Evolutionary conservation across 495 filamentous ascomycete species (phyloP).

Genomic region (Jackrogersella minutella): DNA sequence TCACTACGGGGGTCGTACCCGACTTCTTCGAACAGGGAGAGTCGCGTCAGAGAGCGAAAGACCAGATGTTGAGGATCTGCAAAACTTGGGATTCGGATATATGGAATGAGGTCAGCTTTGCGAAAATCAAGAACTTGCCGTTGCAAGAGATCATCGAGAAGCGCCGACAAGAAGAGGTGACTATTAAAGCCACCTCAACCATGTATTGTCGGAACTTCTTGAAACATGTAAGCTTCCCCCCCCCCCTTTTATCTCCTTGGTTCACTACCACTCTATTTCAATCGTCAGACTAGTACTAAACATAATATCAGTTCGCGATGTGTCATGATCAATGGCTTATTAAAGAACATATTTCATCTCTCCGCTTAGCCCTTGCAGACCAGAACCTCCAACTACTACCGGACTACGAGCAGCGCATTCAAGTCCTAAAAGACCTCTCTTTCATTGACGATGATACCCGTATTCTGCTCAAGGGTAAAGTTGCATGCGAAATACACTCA

Average conservation of each 20-base stretch:
- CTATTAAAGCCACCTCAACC: conserved; percentile 65
- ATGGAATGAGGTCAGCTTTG: conserved; percentile 90
- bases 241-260: no score
- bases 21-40: conserved; percentile 60
- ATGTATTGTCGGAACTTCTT: conserved; percentile 76
- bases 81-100: conserved; percentile 71
- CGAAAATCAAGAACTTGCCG: conserved; percentile 76
- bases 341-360: conserved; percentile 83
- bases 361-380: conserved; percentile 89
- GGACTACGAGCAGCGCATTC: conserved; percentile 95
- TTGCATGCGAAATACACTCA: conserved; percentile 97
- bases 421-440: conserved; percentile 85
- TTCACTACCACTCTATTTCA: neutral
- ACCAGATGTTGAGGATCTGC: conserved; percentile 68
- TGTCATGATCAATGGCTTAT: conserved; percentile 94
- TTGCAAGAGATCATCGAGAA: conserved; percentile 76
- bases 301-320: conserved; percentile 75
- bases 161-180: conserved; percentile 66
- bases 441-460: conserved; percentile 86
- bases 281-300: conserved; percentile 6
- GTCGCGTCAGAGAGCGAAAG: conserved; percentile 55
- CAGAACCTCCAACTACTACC: conserved; percentile 97
- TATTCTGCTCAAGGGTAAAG: conserved; percentile 95
- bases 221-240: conserved; percentile 73
- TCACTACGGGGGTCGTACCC: conserved; percentile 68